phyloP scores from a whole-genome alignment of 176 grass and related monocot species.

The Dactylis glomerata region DNA sequence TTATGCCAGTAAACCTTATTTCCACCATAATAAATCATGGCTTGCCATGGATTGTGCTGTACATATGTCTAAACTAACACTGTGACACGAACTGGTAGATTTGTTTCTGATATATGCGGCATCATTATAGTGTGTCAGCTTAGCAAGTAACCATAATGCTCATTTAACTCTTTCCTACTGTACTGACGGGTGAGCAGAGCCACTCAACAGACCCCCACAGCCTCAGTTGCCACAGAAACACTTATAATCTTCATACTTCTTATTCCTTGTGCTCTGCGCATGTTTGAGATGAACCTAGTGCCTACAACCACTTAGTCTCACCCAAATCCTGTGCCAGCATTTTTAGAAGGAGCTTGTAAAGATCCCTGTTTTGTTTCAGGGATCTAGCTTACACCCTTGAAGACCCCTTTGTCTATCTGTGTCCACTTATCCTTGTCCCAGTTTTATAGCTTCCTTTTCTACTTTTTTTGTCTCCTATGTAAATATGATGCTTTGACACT shows the following conservation, averaged over 20 bases:
- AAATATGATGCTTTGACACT: background rate
- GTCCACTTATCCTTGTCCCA: background rate
- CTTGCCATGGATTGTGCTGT: background rate
- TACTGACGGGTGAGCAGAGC: background rate
- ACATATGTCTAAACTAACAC: background rate
- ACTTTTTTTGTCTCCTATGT: background rate
- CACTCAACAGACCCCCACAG: background rate
- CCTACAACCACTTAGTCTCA: background rate
- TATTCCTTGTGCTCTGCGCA: background rate
- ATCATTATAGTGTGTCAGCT: background rate
- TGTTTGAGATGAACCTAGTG: background rate
- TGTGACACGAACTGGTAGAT: background rate
- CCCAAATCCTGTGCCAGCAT: background rate
- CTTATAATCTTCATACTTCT: background rate
- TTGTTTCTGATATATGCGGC: background rate
- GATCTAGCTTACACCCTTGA: background rate
- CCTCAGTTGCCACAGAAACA: background rate
- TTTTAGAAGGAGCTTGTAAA: background rate
- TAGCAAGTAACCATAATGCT: background rate
- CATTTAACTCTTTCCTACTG: background rate
- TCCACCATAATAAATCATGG: constrained; percentile 6
- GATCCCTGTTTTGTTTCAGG: background rate
- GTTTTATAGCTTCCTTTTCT: background rate
- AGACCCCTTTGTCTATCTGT: background rate
- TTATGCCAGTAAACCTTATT: background rate